Evolutionary conservation across 805 yeast genomes (phyloP).

Genomic region (Pichia sporocuriosa): DNA sequence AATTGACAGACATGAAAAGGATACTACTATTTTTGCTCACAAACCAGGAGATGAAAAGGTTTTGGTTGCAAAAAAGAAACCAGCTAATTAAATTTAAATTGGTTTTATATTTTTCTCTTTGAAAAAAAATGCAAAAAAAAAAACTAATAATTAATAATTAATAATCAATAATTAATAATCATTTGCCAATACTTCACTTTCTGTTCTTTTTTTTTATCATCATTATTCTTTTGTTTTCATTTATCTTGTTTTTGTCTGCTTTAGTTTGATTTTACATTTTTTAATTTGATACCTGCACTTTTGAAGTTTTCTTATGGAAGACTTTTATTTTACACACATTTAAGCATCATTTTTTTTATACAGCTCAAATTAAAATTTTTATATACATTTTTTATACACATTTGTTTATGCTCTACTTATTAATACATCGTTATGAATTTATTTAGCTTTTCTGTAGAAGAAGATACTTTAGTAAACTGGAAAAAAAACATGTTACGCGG

Average conservation of each 20-base stretch:
- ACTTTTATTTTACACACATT: too few relatives aligned
- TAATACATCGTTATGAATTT: neutral
- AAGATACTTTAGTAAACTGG: neutral
- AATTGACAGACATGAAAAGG: conserved; percentile 43
- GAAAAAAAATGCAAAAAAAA: neutral
- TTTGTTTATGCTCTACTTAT: neutral
- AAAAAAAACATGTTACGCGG: too few relatives aligned
- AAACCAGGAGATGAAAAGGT: conserved; percentile 35
- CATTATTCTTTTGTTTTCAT: neutral
- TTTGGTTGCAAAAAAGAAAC: conserved; percentile 23
- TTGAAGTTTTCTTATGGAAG: too few relatives aligned
- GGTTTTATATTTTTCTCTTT: too few relatives aligned
- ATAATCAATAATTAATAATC: neutral
- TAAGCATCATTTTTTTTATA: neutral
- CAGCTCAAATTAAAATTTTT: neutral
- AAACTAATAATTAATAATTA: neutral
- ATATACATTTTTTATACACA: neutral
- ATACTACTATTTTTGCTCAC: conserved; percentile 35
- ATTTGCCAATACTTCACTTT: neutral
- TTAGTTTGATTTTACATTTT: too few relatives aligned
- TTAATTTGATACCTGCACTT: neutral
- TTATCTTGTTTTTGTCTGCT: too few relatives aligned
- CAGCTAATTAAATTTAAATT: neutral
- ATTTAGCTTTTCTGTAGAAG: neutral
- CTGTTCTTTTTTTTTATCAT: neutral